These are phyloP conservation scores for Otatea glauca DNA, from an alignment of 176 grass and related monocot species.

Conservation along the genomic window DNA sequence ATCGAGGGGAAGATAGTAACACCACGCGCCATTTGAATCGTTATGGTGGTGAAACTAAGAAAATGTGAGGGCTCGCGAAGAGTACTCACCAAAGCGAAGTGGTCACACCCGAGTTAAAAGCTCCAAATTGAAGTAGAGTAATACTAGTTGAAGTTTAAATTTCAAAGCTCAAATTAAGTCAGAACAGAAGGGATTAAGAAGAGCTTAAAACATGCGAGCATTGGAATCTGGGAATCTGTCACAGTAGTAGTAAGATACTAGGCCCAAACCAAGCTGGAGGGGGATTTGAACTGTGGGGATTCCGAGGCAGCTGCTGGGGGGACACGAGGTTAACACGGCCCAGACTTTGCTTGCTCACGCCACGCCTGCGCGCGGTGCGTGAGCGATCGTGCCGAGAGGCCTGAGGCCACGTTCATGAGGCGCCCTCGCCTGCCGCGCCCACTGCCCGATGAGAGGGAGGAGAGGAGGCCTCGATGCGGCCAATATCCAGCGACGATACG, in stretches of 20 bases:
- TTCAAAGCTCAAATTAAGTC: background rate
- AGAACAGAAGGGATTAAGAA: background rate
- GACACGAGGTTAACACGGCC: background rate
- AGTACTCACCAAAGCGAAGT: background rate
- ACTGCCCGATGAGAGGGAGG: conserved; percentile 21
- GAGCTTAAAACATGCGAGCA: background rate
- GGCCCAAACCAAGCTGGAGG: conserved; percentile 7
- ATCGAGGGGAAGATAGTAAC: background rate
- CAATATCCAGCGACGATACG: background rate
- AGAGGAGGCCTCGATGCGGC: background rate
- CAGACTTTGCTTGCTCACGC: conserved; percentile 29
- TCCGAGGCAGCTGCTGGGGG: conserved; percentile 4
- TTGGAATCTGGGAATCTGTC: conserved; percentile 9
- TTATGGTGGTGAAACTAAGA: background rate
- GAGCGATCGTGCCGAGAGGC: conserved; percentile 12
- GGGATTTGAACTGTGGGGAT: conserved; percentile 28
- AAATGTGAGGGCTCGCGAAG: background rate
- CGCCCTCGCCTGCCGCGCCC: background rate
- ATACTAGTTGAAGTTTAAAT: conserved; percentile 16
- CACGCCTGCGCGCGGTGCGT: conserved; percentile 4
- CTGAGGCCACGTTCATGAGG: background rate
- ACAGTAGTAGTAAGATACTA: background rate
- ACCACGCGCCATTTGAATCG: conserved; percentile 17
- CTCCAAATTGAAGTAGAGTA: background rate
- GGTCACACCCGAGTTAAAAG: background rate